phyloP scores from a whole-genome alignment of 2,329 filamentous ascomycete genomes.

The Bipolaris oryzae region DNA sequence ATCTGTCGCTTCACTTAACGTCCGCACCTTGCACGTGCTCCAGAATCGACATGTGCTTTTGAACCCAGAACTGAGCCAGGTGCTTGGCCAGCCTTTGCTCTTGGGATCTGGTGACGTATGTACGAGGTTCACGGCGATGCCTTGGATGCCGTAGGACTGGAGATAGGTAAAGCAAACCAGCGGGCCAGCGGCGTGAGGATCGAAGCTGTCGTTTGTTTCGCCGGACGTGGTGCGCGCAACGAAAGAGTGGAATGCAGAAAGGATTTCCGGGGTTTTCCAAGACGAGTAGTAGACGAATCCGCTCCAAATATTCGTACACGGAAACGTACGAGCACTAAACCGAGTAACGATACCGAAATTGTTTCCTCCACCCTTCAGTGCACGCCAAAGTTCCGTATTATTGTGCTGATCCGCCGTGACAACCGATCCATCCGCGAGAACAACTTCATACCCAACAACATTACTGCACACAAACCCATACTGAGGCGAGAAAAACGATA shows the following conservation, averaged over 20 bases:
- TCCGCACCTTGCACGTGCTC: slow-evolving; percentile 44
- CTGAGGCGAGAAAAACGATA: slow-evolving; percentile 43
- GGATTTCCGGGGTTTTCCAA: slow-evolving; percentile 15
- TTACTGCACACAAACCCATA: slow-evolving; percentile 44
- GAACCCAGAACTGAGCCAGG: slow-evolving; percentile 42
- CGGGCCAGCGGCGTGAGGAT: slow-evolving; percentile 54
- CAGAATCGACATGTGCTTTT: slow-evolving; percentile 41
- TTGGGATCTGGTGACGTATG: slow-evolving; percentile 45
- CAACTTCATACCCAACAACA: slow-evolving; percentile 43
- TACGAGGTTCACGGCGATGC: slow-evolving; percentile 52
- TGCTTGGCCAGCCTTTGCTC: slow-evolving; percentile 38
- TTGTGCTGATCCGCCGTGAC: slow-evolving; percentile 33
- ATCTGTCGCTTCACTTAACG: slow-evolving; percentile 42
- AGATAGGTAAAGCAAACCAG: slow-evolving; percentile 63
- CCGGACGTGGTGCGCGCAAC: slow-evolving; percentile 10
- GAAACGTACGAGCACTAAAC: slow-evolving; percentile 28
- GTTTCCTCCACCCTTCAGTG: slow-evolving; percentile 46
- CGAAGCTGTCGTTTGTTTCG: slow-evolving; percentile 19
- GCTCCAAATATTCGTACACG: slow-evolving; percentile 40
- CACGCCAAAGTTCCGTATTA: slow-evolving; percentile 39
- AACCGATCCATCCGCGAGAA: slow-evolving; percentile 45
- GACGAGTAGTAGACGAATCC: slow-evolving; percentile 33
- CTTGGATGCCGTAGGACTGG: slow-evolving; percentile 62
- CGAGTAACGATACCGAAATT: slow-evolving; percentile 49
- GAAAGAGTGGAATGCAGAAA: slow-evolving; percentile 17